Base-by-base conservation (phyloP, 306 rosid species). In the Carpinus viminea region DNA sequence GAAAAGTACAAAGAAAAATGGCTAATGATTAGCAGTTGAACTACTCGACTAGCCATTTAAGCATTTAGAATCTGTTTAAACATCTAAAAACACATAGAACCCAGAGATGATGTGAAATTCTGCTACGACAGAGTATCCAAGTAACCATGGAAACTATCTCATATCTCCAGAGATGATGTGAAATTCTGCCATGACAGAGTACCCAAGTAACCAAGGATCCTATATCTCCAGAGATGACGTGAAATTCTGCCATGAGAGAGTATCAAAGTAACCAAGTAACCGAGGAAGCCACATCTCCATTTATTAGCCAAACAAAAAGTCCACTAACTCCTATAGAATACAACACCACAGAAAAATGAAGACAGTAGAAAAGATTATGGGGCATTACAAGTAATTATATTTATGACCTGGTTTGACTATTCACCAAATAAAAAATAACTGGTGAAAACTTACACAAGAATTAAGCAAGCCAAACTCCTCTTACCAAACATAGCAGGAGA, bases 281-380 rank as follows among this genome's bases (percentile, higher is more conserved):
- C 76, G 57, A 74, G 73, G 85, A 76, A 43, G 81, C 81, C 55
- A 71, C 65, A 47, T 75, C 73, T 71, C 78, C 53, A 68, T 72
- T 41, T 82, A 64, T 74, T 85, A 74, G 34, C 77, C 81, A 55
- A 76, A 64, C 46, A 28, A 61, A 60, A 47, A 34, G 59, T 74
- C 76, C 72, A 76, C 65, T 62, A 64, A 54, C 12, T 38, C 34
- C 24, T 70, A 56, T 70, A 43, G 50, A 41, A 72, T 50, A 52
- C 8, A 56, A 64, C 4, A 16, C 16, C 70, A 6, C 11, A 15
- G 70, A 64, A 64, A 64, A 64, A 36, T 7, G 47, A 28, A 36
- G 46, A 64, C 70, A 8, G 21, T 64, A 36, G 18, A 34, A 64
- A 31, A 34, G 70, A 34, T 16, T 28, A 61, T 8, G 4, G 70